Base-by-base conservation (phyloP, 2,329 filamentous ascomycete genomes). In the Albifimbria verrucaria region DNA sequence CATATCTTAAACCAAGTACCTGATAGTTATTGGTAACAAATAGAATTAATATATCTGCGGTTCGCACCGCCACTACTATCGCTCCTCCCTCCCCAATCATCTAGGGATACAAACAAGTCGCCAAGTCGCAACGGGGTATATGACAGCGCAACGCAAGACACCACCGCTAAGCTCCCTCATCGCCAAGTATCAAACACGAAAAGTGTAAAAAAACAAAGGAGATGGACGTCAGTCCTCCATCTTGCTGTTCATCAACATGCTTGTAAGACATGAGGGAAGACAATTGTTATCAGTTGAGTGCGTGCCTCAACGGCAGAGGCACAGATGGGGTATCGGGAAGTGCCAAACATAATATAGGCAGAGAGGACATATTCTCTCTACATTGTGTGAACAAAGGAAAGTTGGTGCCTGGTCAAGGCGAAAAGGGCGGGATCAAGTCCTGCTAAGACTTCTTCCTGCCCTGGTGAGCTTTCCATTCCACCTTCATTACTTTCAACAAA, bases 401-500 rank as follows among this genome's bases (percentile, higher is more conserved):
- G 18, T 48, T 44, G 48, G 26, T 44, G 17, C 24, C 53, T 51
- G 49, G 11, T 61, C 59, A 60, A 55, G 60, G 52, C 52, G 54
- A 58, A 58, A 54, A 49, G 55, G 58, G 57, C 57, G 61, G 60
- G 55, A 67, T 58, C 52, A 63, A 64, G 57, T 59, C 64, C 56
- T 57, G 61, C 67, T 71, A 72, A 23, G 60, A 59, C 62, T 62
- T 72, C 67, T 72, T 79, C 64, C 73, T 80, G 63, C 69, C 70
- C 59, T 79, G 74, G 57, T 82, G 79, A 48, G 76, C 71, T 75
- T 89, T 96, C 83, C 89, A 97, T 73, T 97, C 93, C 15, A 90
- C 86, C 65, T 87, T 87, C 23, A 91, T 86, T 54, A 97, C 90
- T 63, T 87, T 87, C 90, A 99, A 96, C 63, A 99, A 79, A 53